phyloP scores from a whole-genome alignment of 2,329 filamentous ascomycete species.

The Apiospora rasikravindrae region DNA sequence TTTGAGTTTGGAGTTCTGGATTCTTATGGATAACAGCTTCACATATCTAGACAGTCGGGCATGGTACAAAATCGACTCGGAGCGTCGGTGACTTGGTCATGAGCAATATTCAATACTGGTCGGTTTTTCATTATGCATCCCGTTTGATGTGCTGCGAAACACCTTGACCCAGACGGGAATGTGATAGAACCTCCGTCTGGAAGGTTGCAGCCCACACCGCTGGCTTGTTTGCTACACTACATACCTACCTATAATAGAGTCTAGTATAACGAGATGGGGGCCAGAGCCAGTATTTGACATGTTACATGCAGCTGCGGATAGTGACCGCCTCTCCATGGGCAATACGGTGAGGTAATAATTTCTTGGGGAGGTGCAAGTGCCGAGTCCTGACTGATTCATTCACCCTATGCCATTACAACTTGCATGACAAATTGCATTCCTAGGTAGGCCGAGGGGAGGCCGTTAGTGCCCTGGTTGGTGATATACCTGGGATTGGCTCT shows the following conservation, averaged over 20 bases:
- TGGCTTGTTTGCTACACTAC: background rate
- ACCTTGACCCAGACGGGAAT: background rate
- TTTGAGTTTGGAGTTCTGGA: conserved; percentile 24
- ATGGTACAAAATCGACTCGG: conserved; percentile 17
- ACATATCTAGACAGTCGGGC: conserved; percentile 15
- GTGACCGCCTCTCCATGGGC: background rate
- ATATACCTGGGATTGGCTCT: background rate
- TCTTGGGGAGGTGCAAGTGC: background rate
- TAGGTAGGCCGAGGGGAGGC: background rate
- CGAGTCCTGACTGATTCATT: conserved; percentile 2
- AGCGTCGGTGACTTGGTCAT: background rate
- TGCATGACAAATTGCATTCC: background rate
- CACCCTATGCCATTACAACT: background rate
- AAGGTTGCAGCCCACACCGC: background rate
- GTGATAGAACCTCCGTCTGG: background rate
- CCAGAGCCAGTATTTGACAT: background rate
- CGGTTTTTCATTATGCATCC: background rate
- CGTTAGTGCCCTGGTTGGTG: background rate
- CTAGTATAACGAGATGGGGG: conserved; percentile 7
- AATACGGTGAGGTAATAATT: conserved; percentile 2
- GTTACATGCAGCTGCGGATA: background rate
- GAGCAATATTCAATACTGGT: background rate
- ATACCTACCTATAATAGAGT: background rate
- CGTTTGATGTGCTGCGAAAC: background rate
- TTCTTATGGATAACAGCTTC: conserved; percentile 22